A percentile compares a stretch with the other conserved stretches of the same genome.
These are phyloP conservation scores for Cardiospermum halicacabum DNA, from an alignment of 345 rosid genomes.

Conservation along the genomic window DNA sequence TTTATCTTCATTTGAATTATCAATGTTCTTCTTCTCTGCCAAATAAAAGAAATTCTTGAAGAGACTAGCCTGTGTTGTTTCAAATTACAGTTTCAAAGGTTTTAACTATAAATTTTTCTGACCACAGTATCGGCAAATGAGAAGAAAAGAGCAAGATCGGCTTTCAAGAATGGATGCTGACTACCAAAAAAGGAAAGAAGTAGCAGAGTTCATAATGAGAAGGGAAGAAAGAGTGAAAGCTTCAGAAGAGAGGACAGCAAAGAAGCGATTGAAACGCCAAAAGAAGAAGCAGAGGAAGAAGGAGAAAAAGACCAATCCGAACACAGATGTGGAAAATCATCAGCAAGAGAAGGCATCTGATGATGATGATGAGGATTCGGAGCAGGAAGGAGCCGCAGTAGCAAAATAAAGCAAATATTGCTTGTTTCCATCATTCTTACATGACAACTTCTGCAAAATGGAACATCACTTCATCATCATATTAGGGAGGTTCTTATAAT, in stretches of 20 bases:
- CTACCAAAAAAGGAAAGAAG: slow-evolving; percentile 66
- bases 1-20: slow-evolving; percentile 6
- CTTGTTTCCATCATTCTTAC: no score
- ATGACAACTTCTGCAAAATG: no score
- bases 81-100: no score
- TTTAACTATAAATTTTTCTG: not conserved
- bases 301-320: slow-evolving; percentile 54
- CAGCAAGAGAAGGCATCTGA: slow-evolving; percentile 45
- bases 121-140: slow-evolving; percentile 91
- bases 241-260: slow-evolving; percentile 75
- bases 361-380: slow-evolving; percentile 41
- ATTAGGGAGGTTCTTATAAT: no score
- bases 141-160: slow-evolving; percentile 87
- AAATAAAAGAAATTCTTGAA: not conserved
- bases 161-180: slow-evolving; percentile 86
- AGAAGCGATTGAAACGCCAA: slow-evolving; percentile 81
- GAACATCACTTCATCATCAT: no score
- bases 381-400: slow-evolving; percentile 33
- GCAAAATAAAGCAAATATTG: no score
- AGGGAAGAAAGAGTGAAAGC: slow-evolving; percentile 83
- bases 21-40: not conserved
- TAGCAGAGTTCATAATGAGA: slow-evolving; percentile 65
- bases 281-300: slow-evolving; percentile 74
- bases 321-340: slow-evolving; percentile 36
- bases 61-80: not conserved